Conservation (phyloP, 78 protist species). For the Dictyostelium intermedium region DNA sequence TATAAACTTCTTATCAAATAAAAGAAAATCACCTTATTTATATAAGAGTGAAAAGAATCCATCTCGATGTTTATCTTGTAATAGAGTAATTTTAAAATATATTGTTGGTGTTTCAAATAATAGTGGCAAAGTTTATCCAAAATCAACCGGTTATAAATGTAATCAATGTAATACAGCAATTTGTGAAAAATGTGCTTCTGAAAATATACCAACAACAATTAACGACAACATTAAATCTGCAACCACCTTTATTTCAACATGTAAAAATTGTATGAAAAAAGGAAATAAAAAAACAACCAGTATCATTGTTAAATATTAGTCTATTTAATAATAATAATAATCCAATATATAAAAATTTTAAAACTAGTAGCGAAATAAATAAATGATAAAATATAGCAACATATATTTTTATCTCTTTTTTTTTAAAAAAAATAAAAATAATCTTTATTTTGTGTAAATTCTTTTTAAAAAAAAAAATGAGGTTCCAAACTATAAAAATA, state of each 20-base stretch:
- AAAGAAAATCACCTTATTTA: constrained; percentile 15
- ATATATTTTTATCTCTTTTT: background rate
- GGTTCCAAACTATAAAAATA: too few species aligned
- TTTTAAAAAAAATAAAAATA: too few species aligned
- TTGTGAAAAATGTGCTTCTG: background rate
- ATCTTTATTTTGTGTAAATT: too few species aligned
- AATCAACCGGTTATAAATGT: constrained; percentile 4
- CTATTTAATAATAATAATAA: background rate
- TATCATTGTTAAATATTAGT: background rate
- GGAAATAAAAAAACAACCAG: constrained; percentile 1
- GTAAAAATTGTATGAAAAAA: constrained; percentile 1
- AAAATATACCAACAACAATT: background rate
- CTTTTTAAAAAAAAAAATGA: too few species aligned
- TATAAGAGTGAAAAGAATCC: constrained; percentile 1
- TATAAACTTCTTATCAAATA: background rate
- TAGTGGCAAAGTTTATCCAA: background rate
- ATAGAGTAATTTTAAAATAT: constrained; percentile 22
- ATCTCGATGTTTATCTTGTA: background rate
- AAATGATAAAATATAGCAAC: background rate
- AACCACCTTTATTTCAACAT: background rate
- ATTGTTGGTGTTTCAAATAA: background rate
- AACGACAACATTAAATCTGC: background rate
- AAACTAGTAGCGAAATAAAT: background rate
- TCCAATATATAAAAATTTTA: background rate
- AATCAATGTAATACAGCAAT: background rate